Percentiles rank a stretch among this genome's conserved stretches.
phyloP scores from a whole-genome alignment of 1,284 basidiomycete species.

The Trametes polyzona region DNA sequence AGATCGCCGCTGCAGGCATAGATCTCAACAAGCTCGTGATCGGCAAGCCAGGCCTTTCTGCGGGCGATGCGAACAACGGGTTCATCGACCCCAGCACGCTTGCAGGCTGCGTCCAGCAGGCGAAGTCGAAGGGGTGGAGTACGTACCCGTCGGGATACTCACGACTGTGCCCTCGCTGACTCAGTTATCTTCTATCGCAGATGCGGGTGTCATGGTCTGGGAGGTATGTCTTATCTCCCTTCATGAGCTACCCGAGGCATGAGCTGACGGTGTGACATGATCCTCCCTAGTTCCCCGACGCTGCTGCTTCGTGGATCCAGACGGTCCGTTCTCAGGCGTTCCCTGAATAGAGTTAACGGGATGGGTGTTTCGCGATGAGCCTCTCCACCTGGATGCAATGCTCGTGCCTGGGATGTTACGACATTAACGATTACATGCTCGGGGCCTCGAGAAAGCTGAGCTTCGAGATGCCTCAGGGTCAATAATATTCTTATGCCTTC shows the following conservation, averaged over 20 bases:
- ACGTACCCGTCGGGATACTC: constrained; percentile 29
- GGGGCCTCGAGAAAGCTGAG: constrained; percentile 1
- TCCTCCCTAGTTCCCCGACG: constrained; percentile 44
- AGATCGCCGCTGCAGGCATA: constrained; percentile 62
- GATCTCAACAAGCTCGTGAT: constrained; percentile 55
- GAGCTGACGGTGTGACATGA: background rate
- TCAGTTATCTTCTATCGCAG: constrained; percentile 32
- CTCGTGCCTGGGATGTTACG: background rate
- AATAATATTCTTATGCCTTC: background rate
- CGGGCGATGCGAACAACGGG: constrained; percentile 58
- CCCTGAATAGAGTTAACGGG: constrained; percentile 38
- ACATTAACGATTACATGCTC: background rate
- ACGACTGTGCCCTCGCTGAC: background rate
- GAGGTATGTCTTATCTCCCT: constrained; percentile 27
- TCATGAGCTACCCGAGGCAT: background rate
- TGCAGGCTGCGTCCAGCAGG: constrained; percentile 57
- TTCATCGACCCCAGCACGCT: constrained; percentile 57
- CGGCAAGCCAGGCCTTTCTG: constrained; percentile 60
- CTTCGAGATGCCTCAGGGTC: background rate
- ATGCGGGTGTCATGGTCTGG: constrained; percentile 52
- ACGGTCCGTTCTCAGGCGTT: constrained; percentile 47
- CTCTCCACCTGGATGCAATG: background rate
- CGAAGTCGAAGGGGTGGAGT: constrained; percentile 62
- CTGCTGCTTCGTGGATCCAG: constrained; percentile 52
- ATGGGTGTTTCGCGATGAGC: background rate